These are phyloP conservation scores for Verticillium dahliae DNA, from an alignment of 2,329 filamentous ascomycete genomes.

Conservation along the genomic window DNA sequence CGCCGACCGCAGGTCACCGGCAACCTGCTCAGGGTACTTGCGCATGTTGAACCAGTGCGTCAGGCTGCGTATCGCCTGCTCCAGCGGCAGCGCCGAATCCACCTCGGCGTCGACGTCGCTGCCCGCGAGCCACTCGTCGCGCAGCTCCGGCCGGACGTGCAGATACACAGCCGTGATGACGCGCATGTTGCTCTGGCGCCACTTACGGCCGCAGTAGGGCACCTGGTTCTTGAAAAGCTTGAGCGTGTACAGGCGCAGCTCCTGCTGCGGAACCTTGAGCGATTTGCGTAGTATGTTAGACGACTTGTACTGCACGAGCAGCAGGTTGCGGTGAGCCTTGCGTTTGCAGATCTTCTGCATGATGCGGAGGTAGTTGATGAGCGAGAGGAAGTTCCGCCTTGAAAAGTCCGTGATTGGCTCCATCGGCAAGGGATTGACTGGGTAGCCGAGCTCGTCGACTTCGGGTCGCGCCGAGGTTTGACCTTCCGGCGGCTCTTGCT, in stretches of 20 bases:
- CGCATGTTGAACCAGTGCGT: constrained; percentile 94
- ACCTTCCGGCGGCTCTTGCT: constrained; percentile 20
- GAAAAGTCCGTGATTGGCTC: constrained; percentile 85
- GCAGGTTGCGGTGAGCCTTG: constrained; percentile 89
- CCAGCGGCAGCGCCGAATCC: constrained; percentile 83
- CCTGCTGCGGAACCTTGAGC: constrained; percentile 81
- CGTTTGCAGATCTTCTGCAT: constrained; percentile 97
- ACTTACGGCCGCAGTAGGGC: constrained; percentile 95
- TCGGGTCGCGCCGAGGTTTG: constrained; percentile 40
- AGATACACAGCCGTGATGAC: constrained; percentile 97
- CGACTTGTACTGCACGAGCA: constrained; percentile 93
- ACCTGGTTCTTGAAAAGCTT: constrained; percentile 99
- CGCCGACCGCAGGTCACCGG: constrained; percentile 46
- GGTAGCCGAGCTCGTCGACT: constrained; percentile 85
- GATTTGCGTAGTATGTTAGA: constrained; percentile 87
- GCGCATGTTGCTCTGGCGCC: constrained; percentile 96
- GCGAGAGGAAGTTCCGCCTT: constrained; percentile 89
- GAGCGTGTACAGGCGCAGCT: constrained; percentile 85
- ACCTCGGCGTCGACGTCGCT: constrained; percentile 90
- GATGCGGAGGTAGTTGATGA: constrained; percentile 90
- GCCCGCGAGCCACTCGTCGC: constrained; percentile 91
- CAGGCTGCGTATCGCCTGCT: constrained; percentile 81
- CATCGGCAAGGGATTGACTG: constrained; percentile 60
- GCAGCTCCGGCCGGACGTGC: constrained; percentile 83
- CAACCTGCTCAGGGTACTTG: constrained; percentile 74